A percentile compares a stretch with the other conserved stretches of the same genome.
Conservation (phyloP, 352 stramenopile genomes). For the Achlya hypogyna region DNA sequence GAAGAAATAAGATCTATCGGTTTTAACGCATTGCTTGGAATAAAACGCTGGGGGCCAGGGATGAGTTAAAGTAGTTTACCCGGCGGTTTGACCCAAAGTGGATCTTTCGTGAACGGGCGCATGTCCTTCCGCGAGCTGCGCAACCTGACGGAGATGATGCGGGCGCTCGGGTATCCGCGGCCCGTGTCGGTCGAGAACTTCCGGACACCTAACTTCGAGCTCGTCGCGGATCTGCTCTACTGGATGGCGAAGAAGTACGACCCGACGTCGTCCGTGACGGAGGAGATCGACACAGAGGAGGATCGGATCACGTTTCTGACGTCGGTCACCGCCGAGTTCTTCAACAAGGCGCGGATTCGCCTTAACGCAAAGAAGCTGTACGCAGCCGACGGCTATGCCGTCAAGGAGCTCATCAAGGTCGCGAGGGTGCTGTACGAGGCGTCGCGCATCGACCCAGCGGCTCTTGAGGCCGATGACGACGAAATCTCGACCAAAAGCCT, state of each 20-base stretch:
- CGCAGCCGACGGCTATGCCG: constrained; percentile 87
- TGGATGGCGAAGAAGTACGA: constrained; percentile 95
- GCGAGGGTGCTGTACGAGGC: constrained; percentile 88
- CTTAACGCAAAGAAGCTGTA: constrained; percentile 95
- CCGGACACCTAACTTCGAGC: constrained; percentile 92
- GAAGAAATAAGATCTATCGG: no score
- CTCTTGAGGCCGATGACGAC: constrained; percentile 55
- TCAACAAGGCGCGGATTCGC: constrained; percentile 86
- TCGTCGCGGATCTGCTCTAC: constrained; percentile 93
- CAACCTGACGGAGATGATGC: constrained; percentile 95
- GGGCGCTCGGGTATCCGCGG: constrained; percentile 88
- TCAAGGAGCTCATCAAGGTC: constrained; percentile 94
- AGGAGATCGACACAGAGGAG: constrained; percentile 93
- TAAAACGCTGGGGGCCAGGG: no score
- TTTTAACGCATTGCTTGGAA: no score
- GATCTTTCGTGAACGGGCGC: neutral
- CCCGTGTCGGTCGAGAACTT: constrained; percentile 92
- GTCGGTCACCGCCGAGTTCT: constrained; percentile 64
- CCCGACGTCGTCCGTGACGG: constrained; percentile 73
- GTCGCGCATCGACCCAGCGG: constrained; percentile 50
- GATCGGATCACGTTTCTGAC: constrained; percentile 93
- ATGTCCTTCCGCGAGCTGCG: constrained; percentile 84
- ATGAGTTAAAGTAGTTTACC: neutral
- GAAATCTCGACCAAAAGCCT: constrained; percentile 60
- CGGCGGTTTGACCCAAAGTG: neutral